Conservation (phyloP, 2,329 filamentous ascomycete genomes). For the Cladophialophora chaetospira region DNA sequence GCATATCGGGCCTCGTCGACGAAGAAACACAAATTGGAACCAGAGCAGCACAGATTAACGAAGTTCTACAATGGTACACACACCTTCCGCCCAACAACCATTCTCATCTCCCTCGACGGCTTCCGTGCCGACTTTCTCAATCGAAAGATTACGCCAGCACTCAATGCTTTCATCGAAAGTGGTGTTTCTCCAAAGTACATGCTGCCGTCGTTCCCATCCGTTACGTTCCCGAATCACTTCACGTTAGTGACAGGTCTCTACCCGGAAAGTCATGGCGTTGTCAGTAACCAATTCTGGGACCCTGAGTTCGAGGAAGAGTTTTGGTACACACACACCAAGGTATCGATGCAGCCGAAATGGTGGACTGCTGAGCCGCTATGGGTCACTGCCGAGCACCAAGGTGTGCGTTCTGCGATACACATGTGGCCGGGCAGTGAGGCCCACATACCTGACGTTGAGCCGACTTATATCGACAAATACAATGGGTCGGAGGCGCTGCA, state of each 20-base stretch:
- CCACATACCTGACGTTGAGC: slow-evolving; percentile 72
- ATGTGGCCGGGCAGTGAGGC: slow-evolving; percentile 99
- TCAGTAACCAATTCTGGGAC: slow-evolving; percentile 95
- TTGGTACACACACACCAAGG: slow-evolving; percentile 59
- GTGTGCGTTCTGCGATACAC: slow-evolving; percentile 78
- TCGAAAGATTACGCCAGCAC: slow-evolving; percentile 76
- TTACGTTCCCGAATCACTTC: slow-evolving; percentile 97
- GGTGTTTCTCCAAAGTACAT: slow-evolving; percentile 92
- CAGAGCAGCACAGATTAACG: slow-evolving; percentile 26
- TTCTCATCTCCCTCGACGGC: slow-evolving; percentile 90
- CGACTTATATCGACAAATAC: slow-evolving; percentile 80
- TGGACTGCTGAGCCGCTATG: slow-evolving; percentile 94
- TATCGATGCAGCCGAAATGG: slow-evolving; percentile 85
- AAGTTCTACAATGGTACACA: slow-evolving; percentile 77
- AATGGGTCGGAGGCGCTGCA: slow-evolving; percentile 74
- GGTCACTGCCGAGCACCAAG: slow-evolving; percentile 85
- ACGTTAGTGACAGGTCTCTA: slow-evolving; percentile 90
- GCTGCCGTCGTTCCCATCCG: slow-evolving; percentile 90
- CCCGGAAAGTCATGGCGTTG: slow-evolving; percentile 88
- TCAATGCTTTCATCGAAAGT: slow-evolving; percentile 75
- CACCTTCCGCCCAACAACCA: slow-evolving; percentile 85
- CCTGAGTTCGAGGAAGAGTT: slow-evolving; percentile 75
- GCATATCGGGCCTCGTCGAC: slow-evolving; percentile 59
- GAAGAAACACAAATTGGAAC: slow-evolving; percentile 33
- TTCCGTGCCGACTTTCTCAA: slow-evolving; percentile 93